Percentiles rank a stretch among this genome's conserved stretches.
Evolutionary conservation across 2,329 filamentous ascomycete genomes (phyloP).

Genomic region (Cladosporium sphaerospermum): DNA sequence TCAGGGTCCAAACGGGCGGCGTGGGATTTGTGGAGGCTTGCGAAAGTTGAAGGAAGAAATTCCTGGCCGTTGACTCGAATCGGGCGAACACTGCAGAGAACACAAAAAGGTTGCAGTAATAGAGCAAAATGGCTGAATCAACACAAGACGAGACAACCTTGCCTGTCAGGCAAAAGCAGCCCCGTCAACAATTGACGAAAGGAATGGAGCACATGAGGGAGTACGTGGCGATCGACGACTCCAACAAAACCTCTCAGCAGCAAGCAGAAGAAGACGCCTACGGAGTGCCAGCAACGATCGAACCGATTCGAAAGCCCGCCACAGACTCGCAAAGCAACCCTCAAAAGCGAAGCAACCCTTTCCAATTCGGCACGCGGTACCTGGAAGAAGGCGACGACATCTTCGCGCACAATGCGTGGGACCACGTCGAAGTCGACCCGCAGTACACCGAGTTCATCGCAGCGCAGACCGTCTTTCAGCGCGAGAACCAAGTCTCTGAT

Average conservation of each 20-base stretch:
- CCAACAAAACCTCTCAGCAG: conserved; percentile 21
- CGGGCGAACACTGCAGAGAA: background rate
- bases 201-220: conserved; percentile 49
- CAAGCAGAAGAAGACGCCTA: conserved; percentile 38
- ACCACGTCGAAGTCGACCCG: conserved; percentile 90
- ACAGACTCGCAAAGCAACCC: conserved; percentile 66
- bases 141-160: background rate
- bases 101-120: background rate
- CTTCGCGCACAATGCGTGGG: conserved; percentile 98
- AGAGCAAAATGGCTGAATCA: background rate
- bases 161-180: conserved; percentile 20
- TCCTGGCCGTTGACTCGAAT: conserved; percentile 8
- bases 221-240: conserved; percentile 38
- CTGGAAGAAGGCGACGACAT: conserved; percentile 81
- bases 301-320: conserved; percentile 40
- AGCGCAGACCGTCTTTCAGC: conserved; percentile 77
- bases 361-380: conserved; percentile 87
- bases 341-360: conserved; percentile 83
- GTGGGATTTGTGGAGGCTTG: background rate
- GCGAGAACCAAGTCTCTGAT: conserved; percentile 78
- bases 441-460: conserved; percentile 81
- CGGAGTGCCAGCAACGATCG: conserved; percentile 43
- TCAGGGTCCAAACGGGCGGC: background rate
- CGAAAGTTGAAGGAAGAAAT: conserved; percentile 8
- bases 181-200: conserved; percentile 42